Evolutionary conservation across 495 filamentous ascomycete species (phyloP).

Genomic region (Aspergillus indologenus): DNA sequence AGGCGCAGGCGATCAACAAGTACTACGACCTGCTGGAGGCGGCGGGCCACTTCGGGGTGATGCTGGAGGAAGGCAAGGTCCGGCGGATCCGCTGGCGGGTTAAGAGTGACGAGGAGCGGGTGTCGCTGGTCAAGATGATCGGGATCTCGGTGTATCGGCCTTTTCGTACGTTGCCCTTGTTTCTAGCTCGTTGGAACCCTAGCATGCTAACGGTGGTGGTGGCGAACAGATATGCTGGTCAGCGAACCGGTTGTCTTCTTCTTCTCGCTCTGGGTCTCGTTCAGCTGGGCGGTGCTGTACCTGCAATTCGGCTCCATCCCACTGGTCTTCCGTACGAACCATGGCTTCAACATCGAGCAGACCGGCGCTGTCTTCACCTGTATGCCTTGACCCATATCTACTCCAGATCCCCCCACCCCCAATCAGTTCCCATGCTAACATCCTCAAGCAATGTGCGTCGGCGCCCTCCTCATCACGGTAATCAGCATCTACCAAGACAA

Average conservation of each 20-base stretch:
- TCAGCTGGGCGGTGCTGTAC: constrained; percentile 89
- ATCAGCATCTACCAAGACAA: constrained; percentile 74
- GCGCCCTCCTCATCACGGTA: constrained; percentile 62
- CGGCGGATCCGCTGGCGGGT: constrained; percentile 81
- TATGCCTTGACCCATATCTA: constrained; percentile 24
- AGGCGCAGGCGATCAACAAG: constrained; percentile 67
- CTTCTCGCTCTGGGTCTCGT: constrained; percentile 88
- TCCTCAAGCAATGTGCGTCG: constrained; percentile 60
- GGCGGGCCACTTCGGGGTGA: constrained; percentile 63
- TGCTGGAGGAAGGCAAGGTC: constrained; percentile 39
- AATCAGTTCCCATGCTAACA: background rate
- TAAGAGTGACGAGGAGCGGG: constrained; percentile 76
- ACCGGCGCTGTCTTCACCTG: constrained; percentile 67
- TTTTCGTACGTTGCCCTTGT: constrained; percentile 51
- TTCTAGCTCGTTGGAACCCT: background rate
- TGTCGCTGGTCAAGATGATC: constrained; percentile 68
- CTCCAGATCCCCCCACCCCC: background rate
- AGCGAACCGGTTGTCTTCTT: constrained; percentile 94
- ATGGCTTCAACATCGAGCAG: constrained; percentile 67
- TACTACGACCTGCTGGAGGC: constrained; percentile 76
- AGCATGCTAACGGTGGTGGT: constrained; percentile 5
- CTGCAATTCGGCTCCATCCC: constrained; percentile 77
- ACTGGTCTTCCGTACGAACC: constrained; percentile 67
- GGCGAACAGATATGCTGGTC: constrained; percentile 60
- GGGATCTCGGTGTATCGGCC: constrained; percentile 70